Conservation (phyloP, 495 filamentous ascomycete species). For the Lepraria neglecta region DNA sequence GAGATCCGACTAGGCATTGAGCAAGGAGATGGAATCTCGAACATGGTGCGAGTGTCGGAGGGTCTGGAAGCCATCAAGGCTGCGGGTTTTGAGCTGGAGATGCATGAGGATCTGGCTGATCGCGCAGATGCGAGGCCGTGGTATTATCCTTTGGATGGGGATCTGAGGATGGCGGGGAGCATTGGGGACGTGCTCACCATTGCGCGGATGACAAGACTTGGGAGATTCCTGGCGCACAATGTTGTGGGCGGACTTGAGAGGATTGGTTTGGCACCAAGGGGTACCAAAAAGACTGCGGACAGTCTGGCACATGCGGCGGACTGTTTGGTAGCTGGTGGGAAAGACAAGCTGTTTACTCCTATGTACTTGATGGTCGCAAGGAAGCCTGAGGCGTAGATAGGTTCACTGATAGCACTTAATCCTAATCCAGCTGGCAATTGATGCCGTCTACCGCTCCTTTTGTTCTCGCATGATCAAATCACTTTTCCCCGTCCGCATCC, state of each 20-base stretch:
- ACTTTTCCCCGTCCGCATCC: no score
- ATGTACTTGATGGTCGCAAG: constrained; percentile 98
- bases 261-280: constrained; percentile 66
- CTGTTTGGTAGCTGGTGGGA: constrained; percentile 80
- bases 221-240: constrained; percentile 66
- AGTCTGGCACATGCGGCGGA: constrained; percentile 78
- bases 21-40: constrained; percentile 93
- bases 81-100: constrained; percentile 78
- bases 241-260: constrained; percentile 74
- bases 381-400: constrained; percentile 52
- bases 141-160: constrained; percentile 89
- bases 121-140: constrained; percentile 73
- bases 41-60: constrained; percentile 91
- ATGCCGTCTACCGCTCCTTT: no score
- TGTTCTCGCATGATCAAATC: no score
- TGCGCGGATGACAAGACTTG: constrained; percentile 83
- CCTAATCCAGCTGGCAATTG: no score
- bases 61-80: constrained; percentile 79
- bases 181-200: constrained; percentile 78
- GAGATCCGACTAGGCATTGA: constrained; percentile 92
- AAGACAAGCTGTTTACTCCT: constrained; percentile 92
- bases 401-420: no score
- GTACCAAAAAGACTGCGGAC: constrained; percentile 94
- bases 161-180: constrained; percentile 73
- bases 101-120: constrained; percentile 86